A percentile compares a stretch with the other conserved stretches of the same genome.
phyloP scores from a whole-genome alignment of 2,329 filamentous ascomycete genomes.

The Neofusicoccum ribis region DNA sequence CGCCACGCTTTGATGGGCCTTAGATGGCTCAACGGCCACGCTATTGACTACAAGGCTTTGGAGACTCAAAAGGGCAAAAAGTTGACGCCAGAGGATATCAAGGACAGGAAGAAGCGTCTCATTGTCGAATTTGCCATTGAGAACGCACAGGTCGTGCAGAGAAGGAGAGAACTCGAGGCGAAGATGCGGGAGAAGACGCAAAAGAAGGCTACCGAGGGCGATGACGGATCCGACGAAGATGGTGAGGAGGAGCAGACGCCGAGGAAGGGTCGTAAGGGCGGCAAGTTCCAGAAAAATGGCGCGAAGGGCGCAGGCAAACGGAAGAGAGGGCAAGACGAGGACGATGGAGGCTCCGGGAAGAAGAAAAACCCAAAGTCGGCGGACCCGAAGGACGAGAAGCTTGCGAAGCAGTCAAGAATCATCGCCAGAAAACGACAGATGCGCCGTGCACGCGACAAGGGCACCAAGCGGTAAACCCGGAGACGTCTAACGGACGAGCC shows the following conservation, averaged over 20 bases:
- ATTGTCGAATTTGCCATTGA: constrained; percentile 98
- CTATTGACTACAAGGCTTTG: constrained; percentile 53
- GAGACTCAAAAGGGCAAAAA: constrained; percentile 48
- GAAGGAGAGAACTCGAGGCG: constrained; percentile 66
- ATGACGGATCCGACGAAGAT: constrained; percentile 35
- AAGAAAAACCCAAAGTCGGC: constrained; percentile 40
- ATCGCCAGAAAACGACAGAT: constrained; percentile 82
- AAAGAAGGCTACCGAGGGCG: constrained; percentile 44
- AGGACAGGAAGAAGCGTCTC: constrained; percentile 81
- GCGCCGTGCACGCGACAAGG: constrained; percentile 58
- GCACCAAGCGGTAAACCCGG: background rate
- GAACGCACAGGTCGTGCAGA: constrained; percentile 90
- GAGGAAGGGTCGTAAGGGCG: constrained; percentile 13
- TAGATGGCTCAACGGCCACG: constrained; percentile 85
- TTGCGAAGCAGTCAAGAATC: constrained; percentile 69
- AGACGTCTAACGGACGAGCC: too few relatives aligned
- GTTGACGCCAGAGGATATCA: constrained; percentile 42
- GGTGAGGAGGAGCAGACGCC: constrained; percentile 36
- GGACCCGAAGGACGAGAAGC: constrained; percentile 49
- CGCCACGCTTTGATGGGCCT: constrained; percentile 93
- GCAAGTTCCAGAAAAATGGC: background rate
- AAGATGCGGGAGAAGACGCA: constrained; percentile 52
- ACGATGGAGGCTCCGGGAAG: constrained; percentile 30
- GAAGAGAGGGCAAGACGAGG: constrained; percentile 20
- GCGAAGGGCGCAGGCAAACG: background rate